Evolutionary conservation across 2,329 filamentous ascomycete species (phyloP).

Genomic region (Phoma sp.): DNA sequence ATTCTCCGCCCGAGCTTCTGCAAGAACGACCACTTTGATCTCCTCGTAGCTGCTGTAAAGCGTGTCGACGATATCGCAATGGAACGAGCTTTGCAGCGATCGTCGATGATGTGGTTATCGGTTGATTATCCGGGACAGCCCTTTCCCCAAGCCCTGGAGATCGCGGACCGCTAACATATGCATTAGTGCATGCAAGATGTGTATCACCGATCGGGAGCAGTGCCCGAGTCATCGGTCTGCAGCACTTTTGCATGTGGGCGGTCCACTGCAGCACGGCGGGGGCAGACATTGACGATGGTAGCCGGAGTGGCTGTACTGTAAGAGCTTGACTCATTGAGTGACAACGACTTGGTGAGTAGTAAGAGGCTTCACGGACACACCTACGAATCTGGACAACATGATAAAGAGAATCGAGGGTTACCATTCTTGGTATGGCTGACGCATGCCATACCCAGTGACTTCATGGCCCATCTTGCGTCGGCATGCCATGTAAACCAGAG

Average conservation of each 20-base stretch:
- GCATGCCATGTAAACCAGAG: background rate
- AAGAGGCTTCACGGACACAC: background rate
- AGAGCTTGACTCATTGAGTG: background rate
- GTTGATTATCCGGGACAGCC: background rate
- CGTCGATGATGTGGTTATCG: no score
- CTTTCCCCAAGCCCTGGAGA: background rate
- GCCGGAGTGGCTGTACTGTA: background rate
- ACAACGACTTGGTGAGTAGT: background rate
- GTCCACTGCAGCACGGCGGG: background rate
- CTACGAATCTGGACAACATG: background rate
- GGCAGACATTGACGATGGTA: background rate
- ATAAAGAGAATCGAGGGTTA: background rate
- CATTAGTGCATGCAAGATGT: conserved; percentile 2
- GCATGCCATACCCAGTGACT: background rate
- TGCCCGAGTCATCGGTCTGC: background rate
- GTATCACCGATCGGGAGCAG: background rate
- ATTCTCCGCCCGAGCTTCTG: no score
- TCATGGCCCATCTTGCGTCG: background rate
- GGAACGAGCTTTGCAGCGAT: background rate
- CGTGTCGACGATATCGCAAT: background rate
- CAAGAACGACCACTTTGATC: no score
- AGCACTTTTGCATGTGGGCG: background rate
- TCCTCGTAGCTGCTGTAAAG: no score
- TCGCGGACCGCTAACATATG: background rate
- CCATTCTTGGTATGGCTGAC: background rate